Base-by-base conservation (phyloP, 495 filamentous ascomycete genomes). In the Clavariopsis aquatica region DNA sequence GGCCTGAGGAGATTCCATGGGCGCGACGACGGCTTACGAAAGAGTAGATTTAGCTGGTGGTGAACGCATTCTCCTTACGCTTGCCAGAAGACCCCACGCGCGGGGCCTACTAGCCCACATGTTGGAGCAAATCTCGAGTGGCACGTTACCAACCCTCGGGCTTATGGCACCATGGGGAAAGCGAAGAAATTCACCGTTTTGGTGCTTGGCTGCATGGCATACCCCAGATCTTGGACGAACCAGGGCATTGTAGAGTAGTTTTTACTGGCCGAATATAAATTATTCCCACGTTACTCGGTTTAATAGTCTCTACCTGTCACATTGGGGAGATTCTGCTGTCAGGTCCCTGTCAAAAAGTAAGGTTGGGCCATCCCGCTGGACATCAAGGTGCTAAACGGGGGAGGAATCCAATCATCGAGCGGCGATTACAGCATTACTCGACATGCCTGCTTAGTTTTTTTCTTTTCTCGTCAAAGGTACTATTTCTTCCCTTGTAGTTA, bases 1-100 rank as follows among this genome's bases (percentile, higher is more conserved):
- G 62, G 24, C 62, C 62, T 13, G 47, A 22, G 22, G 43, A 57
- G 34, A 20, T 64, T 26, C 58, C 58, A 23, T 49, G 19, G 47
- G 24, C 8, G 5, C 38, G 38, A 43, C 9, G n/a, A 12, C 5
- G 5, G 12, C 31, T 34, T n/a, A n/a, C 31, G 31, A 34, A 6
- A 23, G 51, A 22, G 49, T 15, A 8, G 19, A 15, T 15, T 60
- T 36, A 61, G 46, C 17, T 26, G 13, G 28, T 36, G 28, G 22
- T 27, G 5, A 26, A 1, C 24, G 10, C 41, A 51, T 8, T 22
- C 17, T 38, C 26, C 20, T 20, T n/a, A n/a, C n/a, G n/a, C n/a
- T n/a, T n/a, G n/a, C n/a, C 38, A 43, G 38, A 8, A 17, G 9
- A 43, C 38, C 2, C 4, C 15, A 43, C 15, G 13, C 38, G 38